Conservation (phyloP, 345 rosid genomes). For the Ricinus communis region DNA sequence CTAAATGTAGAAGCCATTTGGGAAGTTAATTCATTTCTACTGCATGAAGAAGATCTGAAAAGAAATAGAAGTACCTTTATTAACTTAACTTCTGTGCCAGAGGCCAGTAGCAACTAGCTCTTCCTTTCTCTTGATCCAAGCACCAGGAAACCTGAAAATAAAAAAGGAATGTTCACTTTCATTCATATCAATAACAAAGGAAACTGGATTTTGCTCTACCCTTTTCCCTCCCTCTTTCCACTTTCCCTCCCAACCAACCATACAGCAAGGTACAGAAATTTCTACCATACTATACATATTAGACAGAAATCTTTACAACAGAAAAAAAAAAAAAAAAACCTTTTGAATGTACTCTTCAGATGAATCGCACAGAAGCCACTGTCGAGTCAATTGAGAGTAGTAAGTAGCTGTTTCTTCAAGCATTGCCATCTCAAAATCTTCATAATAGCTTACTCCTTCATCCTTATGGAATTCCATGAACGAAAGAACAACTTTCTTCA, state of each 20-base stretch:
- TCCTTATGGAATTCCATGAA: constrained; percentile 20
- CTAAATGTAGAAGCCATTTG: not conserved
- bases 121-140: constrained; percentile 30
- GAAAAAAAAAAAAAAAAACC: constrained; percentile 19
- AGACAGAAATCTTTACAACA: not conserved
- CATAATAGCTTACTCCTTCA: constrained; percentile 18
- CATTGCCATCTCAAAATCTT: constrained; percentile 28
- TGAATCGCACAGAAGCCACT: constrained; percentile 28
- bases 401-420: constrained; percentile 22
- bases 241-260: not conserved
- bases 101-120: constrained; percentile 21
- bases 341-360: constrained; percentile 22
- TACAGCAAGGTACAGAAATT: not conserved
- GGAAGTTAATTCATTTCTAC: not conserved
- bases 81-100: constrained; percentile 18
- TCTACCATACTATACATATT: not conserved
- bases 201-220: too few species aligned
- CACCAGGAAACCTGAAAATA: constrained; percentile 29
- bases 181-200: too few species aligned
- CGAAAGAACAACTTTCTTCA: constrained; percentile 21
- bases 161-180: too few species aligned
- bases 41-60: too few species aligned
- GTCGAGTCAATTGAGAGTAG: constrained; percentile 22
- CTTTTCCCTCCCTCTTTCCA: not conserved
- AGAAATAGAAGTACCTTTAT: constrained; percentile 19